phyloP scores from a whole-genome alignment of 805 yeast genomes.

The Debaryomyces tyrocola region DNA sequence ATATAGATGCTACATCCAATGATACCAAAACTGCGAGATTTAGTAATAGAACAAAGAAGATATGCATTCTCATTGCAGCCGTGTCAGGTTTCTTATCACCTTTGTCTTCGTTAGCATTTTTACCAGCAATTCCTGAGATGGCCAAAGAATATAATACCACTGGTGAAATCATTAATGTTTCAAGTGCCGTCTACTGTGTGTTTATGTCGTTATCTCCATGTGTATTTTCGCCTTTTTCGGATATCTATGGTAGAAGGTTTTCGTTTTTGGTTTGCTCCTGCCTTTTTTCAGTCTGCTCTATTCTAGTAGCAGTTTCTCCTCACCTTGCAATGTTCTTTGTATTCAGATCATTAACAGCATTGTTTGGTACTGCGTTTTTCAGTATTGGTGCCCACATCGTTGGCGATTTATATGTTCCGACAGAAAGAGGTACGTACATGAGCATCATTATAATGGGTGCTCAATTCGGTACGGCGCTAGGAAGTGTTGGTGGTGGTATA shows the following conservation, averaged over 20 bases:
- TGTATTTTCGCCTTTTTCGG: slow-evolving; percentile 49
- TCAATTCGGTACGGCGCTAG: slow-evolving; percentile 54
- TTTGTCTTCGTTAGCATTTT: slow-evolving; percentile 41
- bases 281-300: slow-evolving; percentile 19
- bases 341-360: slow-evolving; percentile 49
- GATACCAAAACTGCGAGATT: slow-evolving; percentile 2
- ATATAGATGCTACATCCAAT: neutral
- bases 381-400: slow-evolving; percentile 52
- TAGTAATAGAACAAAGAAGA: neutral
- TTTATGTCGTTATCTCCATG: slow-evolving; percentile 57
- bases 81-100: slow-evolving; percentile 45
- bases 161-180: slow-evolving; percentile 45
- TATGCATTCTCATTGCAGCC: slow-evolving; percentile 12
- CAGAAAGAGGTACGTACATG: slow-evolving; percentile 52
- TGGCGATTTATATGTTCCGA: slow-evolving; percentile 51
- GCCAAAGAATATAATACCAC: slow-evolving; percentile 48
- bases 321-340: slow-evolving; percentile 55
- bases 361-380: slow-evolving; percentile 57
- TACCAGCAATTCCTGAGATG: slow-evolving; percentile 54
- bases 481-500: slow-evolving; percentile 54
- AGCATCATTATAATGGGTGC: slow-evolving; percentile 50
- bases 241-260: slow-evolving; percentile 51
- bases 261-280: slow-evolving; percentile 43
- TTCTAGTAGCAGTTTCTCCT: slow-evolving; percentile 46
- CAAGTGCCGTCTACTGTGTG: slow-evolving; percentile 51